Evolutionary conservation across 2,329 filamentous ascomycete species (phyloP), one percentile per base, ranked within the genome.

Genomic region (Sarocladiaceae sp.): DNA sequence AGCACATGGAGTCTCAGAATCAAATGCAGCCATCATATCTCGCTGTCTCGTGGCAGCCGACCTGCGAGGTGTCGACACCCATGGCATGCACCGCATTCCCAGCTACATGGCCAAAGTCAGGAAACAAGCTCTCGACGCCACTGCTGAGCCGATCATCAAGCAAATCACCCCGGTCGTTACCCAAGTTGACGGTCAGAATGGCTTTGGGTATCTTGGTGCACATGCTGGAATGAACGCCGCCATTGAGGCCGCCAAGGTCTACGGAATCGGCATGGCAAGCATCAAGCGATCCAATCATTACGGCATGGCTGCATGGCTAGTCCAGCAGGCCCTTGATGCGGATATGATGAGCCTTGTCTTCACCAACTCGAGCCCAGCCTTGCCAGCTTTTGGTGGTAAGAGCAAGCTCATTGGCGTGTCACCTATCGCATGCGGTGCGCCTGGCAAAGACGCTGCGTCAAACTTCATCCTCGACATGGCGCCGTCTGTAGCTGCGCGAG

Each of bases 251-350:
- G 85, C 85, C 0, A 63, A 68, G 19, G 59, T 64, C 2, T 80
- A 73, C 54, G 85, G 85, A 11, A 85, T 91, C 50, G 87, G 86
- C 20, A 81, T 93, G 75, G 83, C 83, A 0, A 79, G 76, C 47
- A 70, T 91, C 55, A 85, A 82, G 60, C 82, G 84, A 62, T 85
- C 81, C 32, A 91, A 91, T 54, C 85, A 91, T 60, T 90, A 86
- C 55, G 87, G 87, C 44, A 93, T 93, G 86, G 76, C 76, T 3
- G 86, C 87, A 0, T 91, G 85, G 83, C 58, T 89, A 0, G 85
- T 89, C 10, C 82, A 87, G 59, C 81, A 88, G 61, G 87, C 85
- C 1, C 62, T 90, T 12, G 83, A 91, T 47, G 80, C 76, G 1
- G 71, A 73, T 29, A 80, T 85, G 76, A 82, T 86, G 75, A 78